These are phyloP conservation scores for Hymenochaete sp. DNA, from an alignment of 1,284 basidiomycete species.

Conservation along the genomic window DNA sequence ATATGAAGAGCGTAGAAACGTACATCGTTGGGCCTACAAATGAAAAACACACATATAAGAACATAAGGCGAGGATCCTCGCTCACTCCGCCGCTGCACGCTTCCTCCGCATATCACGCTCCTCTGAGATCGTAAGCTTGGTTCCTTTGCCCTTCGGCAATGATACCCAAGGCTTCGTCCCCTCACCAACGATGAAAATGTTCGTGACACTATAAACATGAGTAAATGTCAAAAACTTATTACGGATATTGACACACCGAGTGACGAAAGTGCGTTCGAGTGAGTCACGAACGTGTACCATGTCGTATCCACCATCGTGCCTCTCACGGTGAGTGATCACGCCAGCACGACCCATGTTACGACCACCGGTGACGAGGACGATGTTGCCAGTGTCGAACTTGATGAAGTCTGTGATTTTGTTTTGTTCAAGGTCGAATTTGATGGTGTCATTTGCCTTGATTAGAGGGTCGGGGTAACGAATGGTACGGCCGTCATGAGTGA, in stretches of 20 bases:
- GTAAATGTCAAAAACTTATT: constrained; percentile 6
- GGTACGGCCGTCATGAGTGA: constrained; percentile 99
- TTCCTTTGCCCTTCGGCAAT: constrained; percentile 96
- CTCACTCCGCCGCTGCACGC: constrained; percentile 44
- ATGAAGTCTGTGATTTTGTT: constrained; percentile 92
- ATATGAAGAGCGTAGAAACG: too few species aligned
- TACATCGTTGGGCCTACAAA: too few species aligned
- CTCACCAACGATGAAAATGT: constrained; percentile 98
- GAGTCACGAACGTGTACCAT: constrained; percentile 97
- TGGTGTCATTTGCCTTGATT: constrained; percentile 96
- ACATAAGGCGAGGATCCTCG: too few species aligned
- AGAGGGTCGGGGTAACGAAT: constrained; percentile 98
- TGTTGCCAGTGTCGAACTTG: constrained; percentile 96
- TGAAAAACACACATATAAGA: too few species aligned
- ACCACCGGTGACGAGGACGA: constrained; percentile 97
- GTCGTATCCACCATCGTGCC: constrained; percentile 97
- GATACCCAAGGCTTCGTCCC: constrained; percentile 96
- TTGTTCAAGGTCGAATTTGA: constrained; percentile 95
- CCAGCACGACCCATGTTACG: constrained; percentile 99
- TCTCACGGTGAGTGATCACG: constrained; percentile 92
- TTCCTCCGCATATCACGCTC: constrained; percentile 77
- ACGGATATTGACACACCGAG: constrained; percentile 54
- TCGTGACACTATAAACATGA: constrained; percentile 63
- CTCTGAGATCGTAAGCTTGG: constrained; percentile 86
- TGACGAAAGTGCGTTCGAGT: constrained; percentile 91